phyloP scores from a whole-genome alignment of 495 filamentous ascomycete genomes.

The Neurospora intermedia region DNA sequence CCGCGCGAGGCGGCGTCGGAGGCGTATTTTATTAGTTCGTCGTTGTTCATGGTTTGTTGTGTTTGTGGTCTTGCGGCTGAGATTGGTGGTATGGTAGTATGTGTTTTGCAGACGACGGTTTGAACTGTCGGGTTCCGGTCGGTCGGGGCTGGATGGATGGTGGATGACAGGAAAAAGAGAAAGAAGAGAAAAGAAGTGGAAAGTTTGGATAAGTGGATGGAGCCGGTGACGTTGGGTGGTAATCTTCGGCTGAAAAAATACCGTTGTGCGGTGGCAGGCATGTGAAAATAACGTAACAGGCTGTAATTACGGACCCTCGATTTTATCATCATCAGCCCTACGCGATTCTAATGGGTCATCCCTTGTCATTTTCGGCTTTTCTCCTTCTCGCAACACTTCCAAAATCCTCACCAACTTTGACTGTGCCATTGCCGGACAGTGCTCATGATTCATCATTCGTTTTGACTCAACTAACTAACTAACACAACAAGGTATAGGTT shows the following conservation, averaged over 20 bases:
- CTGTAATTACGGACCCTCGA: not conserved
- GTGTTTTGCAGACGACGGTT: not conserved
- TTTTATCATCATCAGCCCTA: not conserved
- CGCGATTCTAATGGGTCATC: not conserved
- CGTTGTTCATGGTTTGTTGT: slow-evolving; percentile 15
- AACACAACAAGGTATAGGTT: not conserved
- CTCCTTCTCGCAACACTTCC: not conserved
- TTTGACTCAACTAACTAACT: not conserved
- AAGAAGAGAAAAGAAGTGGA: not conserved
- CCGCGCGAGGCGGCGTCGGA: slow-evolving; percentile 29
- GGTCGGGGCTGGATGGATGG: not conserved
- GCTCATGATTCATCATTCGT: not conserved
- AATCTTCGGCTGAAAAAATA: not conserved
- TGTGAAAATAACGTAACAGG: not conserved
- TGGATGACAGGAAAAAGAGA: not conserved
- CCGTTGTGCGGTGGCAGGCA: not conserved
- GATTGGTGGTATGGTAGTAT: not conserved
- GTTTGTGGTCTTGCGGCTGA: not conserved
- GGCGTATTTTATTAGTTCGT: slow-evolving; percentile 30
- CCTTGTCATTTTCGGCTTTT: not conserved
- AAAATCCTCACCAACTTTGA: not conserved
- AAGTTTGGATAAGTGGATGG: not conserved
- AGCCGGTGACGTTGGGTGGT: not conserved
- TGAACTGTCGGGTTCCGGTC: not conserved
- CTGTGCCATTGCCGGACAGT: not conserved